phyloP scores from a whole-genome alignment of 169 alveolate species.

The Plasmodium billcollinsi region DNA sequence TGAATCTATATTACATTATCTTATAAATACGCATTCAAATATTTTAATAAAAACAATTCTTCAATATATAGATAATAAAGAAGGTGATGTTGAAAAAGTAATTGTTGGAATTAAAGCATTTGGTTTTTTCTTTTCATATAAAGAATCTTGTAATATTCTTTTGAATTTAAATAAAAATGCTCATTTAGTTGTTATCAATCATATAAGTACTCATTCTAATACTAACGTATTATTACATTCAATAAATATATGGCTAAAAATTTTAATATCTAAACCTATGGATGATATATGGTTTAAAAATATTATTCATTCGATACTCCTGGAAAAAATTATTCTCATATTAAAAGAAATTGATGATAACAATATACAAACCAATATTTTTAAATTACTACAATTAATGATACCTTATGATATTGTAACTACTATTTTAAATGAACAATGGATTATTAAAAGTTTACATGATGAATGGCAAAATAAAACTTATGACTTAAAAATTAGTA shows the following conservation, averaged over 20 bases:
- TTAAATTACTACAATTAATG: slow-evolving; percentile 21
- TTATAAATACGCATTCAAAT: slow-evolving; percentile 38
- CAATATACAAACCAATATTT: slow-evolving; percentile 28
- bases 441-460: slow-evolving; percentile 40
- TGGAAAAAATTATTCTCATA: slow-evolving; percentile 26
- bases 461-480: slow-evolving; percentile 24
- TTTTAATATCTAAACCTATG: slow-evolving; percentile 26
- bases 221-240: slow-evolving; percentile 43
- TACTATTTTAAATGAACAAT: slow-evolving; percentile 50
- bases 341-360: slow-evolving; percentile 61
- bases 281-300: slow-evolving; percentile 22
- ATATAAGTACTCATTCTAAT: slow-evolving; percentile 66
- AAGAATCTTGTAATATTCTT: slow-evolving; percentile 20
- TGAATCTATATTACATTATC: slow-evolving; percentile 8
- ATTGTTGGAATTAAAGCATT: slow-evolving; percentile 64
- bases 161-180: slow-evolving; percentile 12
- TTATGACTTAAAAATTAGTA: slow-evolving; percentile 51
- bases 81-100: slow-evolving; percentile 38
- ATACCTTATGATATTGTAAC: slow-evolving; percentile 20
- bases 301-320: slow-evolving; percentile 27
- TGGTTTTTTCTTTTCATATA: slow-evolving; percentile 60
- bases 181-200: slow-evolving; percentile 25
- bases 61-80: slow-evolving; percentile 5
- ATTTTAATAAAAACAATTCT: slow-evolving; percentile 42
- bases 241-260: slow-evolving; percentile 63